These are phyloP conservation scores for Apiospora phragmitis DNA, from an alignment of 2,329 filamentous ascomycete genomes.

Conservation along the genomic window DNA sequence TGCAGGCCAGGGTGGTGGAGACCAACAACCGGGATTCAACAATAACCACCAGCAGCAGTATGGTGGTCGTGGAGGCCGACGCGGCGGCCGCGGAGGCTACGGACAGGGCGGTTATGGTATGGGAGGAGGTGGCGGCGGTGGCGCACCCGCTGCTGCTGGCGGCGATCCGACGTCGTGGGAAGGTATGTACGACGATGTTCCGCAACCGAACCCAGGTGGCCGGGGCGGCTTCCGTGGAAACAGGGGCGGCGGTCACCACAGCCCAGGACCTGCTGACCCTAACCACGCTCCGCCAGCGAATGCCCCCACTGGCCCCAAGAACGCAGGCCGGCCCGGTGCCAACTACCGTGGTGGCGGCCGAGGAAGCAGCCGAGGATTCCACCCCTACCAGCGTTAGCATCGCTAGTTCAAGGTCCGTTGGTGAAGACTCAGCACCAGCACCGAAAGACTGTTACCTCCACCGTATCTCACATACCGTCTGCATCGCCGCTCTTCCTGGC, in stretches of 20 bases:
- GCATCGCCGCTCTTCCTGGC: background rate
- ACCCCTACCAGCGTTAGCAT: conserved; percentile 60
- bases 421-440: background rate
- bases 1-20: conserved; percentile 29
- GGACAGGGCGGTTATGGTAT: conserved; percentile 27
- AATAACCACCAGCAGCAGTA: conserved; percentile 21
- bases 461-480: background rate
- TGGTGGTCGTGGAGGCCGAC: conserved; percentile 24
- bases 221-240: conserved; percentile 42
- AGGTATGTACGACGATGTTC: conserved; percentile 96
- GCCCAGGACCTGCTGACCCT: conserved; percentile 48
- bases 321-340: conserved; percentile 84
- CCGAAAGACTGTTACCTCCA: background rate
- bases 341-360: conserved; percentile 92
- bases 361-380: conserved; percentile 72
- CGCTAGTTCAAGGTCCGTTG: background rate
- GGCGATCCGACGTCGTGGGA: conserved; percentile 87
- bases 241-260: conserved; percentile 36
- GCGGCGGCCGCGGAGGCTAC: conserved; percentile 26
- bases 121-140: conserved; percentile 39
- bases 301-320: conserved; percentile 93
- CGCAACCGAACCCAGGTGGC: conserved; percentile 66
- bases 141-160: conserved; percentile 40
- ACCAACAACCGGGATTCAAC: conserved; percentile 24
- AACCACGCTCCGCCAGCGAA: conserved; percentile 69